Evolutionary conservation across 2,329 filamentous ascomycete species (phyloP), one percentile per base, ranked within the genome.

Genomic region (Curvularia lunata): DNA sequence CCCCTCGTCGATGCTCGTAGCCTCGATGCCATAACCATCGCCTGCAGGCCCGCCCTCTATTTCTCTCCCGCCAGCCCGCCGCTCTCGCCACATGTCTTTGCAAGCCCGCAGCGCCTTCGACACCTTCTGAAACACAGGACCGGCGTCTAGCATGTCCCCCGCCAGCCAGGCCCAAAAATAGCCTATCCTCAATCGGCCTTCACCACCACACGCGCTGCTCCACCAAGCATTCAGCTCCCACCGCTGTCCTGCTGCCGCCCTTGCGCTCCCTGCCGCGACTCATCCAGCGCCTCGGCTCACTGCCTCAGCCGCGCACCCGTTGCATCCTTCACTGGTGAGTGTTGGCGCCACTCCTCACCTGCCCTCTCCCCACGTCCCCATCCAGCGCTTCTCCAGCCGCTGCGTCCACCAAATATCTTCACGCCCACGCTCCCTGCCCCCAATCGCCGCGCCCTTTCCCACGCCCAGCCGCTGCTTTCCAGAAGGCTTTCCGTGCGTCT

Each of bases 371-470:
- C 67, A 65, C 43, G 19, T 63, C 64, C 67, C 68, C 63, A 62
- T 58, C 66, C 59, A 72, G 67, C 72, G 71, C 73, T 71, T 74
- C 72, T 57, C 65, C 71, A 73, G 66, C 69, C 72, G 71, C 71
- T 64, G 58, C 64, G 18, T 52, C 50, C 61, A 61, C 64, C 68
- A 64, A 70, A 68, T 66, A 68, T 66, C 68, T 53, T 67, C 65
- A 57, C 56, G 54, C 58, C 48, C 55, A 40, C 62, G 61, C 52
- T 49, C 55, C 48, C 27, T 30, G 25, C 43, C 66, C 61, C 67
- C 68, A 71, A 68, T 68, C 65, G 67, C 64, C 59, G 58, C 51
- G 62, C 61, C 51, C 61, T 49, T 47, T 52, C 19, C 43, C 52
- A 38, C 49, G 47, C 38, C 56, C 62, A 52, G 45, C 37, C 23